Percentiles rank a stretch among this genome's conserved stretches.
Evolutionary conservation across 768 basidiomycete species (phyloP).

Genomic region (Russula ochroleuca): DNA sequence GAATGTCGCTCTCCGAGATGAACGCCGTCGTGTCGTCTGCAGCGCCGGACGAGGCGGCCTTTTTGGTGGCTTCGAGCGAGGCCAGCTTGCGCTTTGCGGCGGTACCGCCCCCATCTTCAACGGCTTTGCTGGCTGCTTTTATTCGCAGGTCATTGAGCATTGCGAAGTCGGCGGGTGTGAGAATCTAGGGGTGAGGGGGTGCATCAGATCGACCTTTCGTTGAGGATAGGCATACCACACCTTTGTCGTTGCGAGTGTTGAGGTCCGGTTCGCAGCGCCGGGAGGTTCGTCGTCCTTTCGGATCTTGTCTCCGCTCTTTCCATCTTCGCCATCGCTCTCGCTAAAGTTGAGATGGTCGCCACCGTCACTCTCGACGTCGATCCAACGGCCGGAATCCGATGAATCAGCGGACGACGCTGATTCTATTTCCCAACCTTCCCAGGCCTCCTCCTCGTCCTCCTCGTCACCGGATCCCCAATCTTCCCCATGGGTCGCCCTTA

Average conservation of each 20-base stretch:
- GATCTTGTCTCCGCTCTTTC: constrained; percentile 27
- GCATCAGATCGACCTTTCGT: constrained; percentile 3
- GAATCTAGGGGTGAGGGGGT: constrained; percentile 54
- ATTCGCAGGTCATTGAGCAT: constrained; percentile 84
- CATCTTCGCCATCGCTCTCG: constrained; percentile 77
- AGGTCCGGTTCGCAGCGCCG: constrained; percentile 41
- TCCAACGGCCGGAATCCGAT: constrained; percentile 68
- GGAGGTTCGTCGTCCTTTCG: constrained; percentile 28
- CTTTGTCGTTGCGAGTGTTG: constrained; percentile 77
- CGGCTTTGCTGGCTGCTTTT: constrained; percentile 66
- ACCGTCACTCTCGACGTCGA: constrained; percentile 68
- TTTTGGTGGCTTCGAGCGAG: constrained; percentile 67
- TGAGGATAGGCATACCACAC: constrained; percentile 36
- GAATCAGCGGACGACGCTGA: constrained; percentile 57
- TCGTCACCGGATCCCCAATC: constrained; percentile 46
- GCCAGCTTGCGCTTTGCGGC: constrained; percentile 88
- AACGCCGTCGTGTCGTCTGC: constrained; percentile 45
- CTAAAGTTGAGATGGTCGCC: constrained; percentile 68
- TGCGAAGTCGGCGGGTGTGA: constrained; percentile 96
- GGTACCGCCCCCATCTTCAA: constrained; percentile 64
- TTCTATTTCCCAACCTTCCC: constrained; percentile 89
- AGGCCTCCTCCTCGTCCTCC: constrained; percentile 62
- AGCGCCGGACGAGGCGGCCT: constrained; percentile 43
- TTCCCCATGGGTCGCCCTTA: constrained; percentile 66
- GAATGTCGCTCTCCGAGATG: constrained; percentile 86